A percentile compares a stretch with the other conserved stretches of the same genome.
Conservation (phyloP, 176 grass and related monocot species). For the Pontederia crassipes region DNA sequence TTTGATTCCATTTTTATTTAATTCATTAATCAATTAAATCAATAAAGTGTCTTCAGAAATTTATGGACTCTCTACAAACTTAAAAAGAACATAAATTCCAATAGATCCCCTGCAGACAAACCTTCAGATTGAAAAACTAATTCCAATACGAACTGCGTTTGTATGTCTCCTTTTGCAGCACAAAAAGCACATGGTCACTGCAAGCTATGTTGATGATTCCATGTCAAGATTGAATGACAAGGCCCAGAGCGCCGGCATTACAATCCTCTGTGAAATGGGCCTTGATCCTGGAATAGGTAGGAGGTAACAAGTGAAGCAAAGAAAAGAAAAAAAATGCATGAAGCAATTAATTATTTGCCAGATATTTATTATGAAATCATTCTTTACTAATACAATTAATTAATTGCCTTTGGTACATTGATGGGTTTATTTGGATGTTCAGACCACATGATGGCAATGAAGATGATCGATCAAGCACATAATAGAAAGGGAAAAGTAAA, state of each 20-base stretch:
- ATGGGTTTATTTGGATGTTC: conserved; percentile 6
- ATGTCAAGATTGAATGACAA: conserved; percentile 69
- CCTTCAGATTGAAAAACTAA: not conserved
- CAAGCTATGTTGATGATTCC: conserved; percentile 88
- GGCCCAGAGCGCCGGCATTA: conserved; percentile 63
- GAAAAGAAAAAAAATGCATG: too few relatives aligned
- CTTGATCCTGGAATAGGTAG: conserved; percentile 98
- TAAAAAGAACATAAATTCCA: too few relatives aligned
- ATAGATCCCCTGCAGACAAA: too few relatives aligned
- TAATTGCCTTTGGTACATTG: too few relatives aligned
- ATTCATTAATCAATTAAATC: too few relatives aligned
- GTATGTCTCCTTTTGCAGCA: conserved; percentile 23
- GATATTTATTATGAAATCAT: too few relatives aligned
- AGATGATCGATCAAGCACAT: conserved; percentile 95
- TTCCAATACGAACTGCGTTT: not conserved
- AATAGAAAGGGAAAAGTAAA: conserved; percentile 56
- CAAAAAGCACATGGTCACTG: conserved; percentile 89
- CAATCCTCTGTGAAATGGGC: conserved; percentile 92
- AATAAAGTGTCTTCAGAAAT: too few relatives aligned
- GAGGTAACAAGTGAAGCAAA: not conserved
- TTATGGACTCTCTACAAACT: too few relatives aligned
- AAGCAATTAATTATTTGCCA: too few relatives aligned
- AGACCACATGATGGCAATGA: conserved; percentile 98
- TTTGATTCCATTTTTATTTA: too few relatives aligned
- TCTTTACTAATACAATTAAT: too few relatives aligned